Evolutionary conservation across 495 filamentous ascomycete species (phyloP), one percentile per base, ranked within the genome.

Genomic region (Entonaema liquescens): DNA sequence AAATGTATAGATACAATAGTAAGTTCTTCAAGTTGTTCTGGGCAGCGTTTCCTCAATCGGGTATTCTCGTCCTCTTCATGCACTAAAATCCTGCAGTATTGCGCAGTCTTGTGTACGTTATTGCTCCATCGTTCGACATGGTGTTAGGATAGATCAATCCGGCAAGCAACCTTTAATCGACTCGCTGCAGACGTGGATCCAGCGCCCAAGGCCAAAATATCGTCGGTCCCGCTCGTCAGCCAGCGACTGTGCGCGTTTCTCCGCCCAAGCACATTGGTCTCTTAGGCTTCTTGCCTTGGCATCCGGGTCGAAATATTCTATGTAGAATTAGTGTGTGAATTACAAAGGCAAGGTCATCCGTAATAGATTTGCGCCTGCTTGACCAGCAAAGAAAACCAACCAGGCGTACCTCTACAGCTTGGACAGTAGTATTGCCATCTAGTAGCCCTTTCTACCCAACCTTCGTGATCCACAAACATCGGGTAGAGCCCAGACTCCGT

Each of bases 341-440:
- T 17, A 23, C 31, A 23, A 42, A 9, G 13, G 1, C 5, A 5
- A 42, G 3, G 49, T n/a, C 50, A n/a, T 4, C 19, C 0, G 6
- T 13, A 21, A 19, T 12, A 31, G 17, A 17, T 33, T 29, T 15
- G 8, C 28, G 29, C 19, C 5, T 13, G 2, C 17, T 2, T 1
- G n/a, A 28, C 13, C 11, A 17, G 25, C 17, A n/a, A 1, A 33
- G 44, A 8, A 40, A 52, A n/a, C 23, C 15, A 7, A 5, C 2
- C 13, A 52, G 19, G 29, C 59, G 36, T 29, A 72, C 69, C 53
- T 59, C 21, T 40, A 49, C 69, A 72, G 21, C 3, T 49, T 7
- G 69, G 64, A 7, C 69, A 72, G 13, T 72, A 67, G 35, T 59
- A 64, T 9, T 64, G 53, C 69, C 69, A 72, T 35, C 59, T 63